Conservation (phyloP, 208 protist genomes). For the Acanthamoeba triangularis region DNA sequence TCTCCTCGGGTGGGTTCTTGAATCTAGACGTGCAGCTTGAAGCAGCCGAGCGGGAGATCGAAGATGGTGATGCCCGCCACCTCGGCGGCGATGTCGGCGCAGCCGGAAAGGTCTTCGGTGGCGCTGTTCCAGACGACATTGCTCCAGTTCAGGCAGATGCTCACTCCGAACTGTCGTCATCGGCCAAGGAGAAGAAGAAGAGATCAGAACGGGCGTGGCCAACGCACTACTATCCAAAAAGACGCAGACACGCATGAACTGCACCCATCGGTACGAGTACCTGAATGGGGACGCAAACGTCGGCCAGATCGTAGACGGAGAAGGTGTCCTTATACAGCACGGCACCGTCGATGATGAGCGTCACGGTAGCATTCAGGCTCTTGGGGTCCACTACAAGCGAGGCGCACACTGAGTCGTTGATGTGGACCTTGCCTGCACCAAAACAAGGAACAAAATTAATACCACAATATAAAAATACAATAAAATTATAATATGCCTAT, state of each 20-base stretch:
- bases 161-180: not conserved
- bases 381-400: conserved; percentile 24
- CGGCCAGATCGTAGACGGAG: conserved; percentile 20
- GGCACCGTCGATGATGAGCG: not conserved
- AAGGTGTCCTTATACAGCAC: conserved; percentile 30
- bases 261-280: not conserved
- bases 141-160: conserved; percentile 32
- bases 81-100: conserved; percentile 28
- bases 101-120: not conserved
- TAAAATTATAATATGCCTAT: not conserved
- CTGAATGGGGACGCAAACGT: conserved; percentile 12
- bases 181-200: not conserved
- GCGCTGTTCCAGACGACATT: conserved; percentile 2
- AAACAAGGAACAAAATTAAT: not conserved
- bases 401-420: conserved; percentile 16
- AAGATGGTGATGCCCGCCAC: conserved; percentile 42
- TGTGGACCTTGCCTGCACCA: not conserved
- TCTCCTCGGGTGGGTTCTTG: too few species aligned
- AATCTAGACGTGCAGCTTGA: not conserved
- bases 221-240: not conserved
- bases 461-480: not conserved
- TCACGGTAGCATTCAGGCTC: not conserved
- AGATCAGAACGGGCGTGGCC: not conserved
- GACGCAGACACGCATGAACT: not conserved
- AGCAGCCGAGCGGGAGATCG: not conserved